Percentiles rank a stretch among this genome's conserved stretches.
phyloP scores from a whole-genome alignment of 495 filamentous ascomycete species.

The Filosporella fistucella region DNA sequence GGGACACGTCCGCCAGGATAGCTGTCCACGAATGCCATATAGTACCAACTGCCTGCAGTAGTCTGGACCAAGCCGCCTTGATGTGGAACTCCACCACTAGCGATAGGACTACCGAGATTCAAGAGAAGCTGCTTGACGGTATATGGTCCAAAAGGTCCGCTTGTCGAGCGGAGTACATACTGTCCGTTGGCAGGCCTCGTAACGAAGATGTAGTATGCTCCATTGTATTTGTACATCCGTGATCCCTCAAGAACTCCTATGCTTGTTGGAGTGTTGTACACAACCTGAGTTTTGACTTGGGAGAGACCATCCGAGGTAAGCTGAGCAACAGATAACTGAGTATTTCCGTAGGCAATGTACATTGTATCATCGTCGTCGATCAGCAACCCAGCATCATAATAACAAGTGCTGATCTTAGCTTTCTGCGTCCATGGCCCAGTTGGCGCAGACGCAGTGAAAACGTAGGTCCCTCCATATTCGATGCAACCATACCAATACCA shows the following conservation, averaged over 20 bases:
- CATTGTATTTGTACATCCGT: slow-evolving; percentile 51
- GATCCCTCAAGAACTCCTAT: slow-evolving; percentile 46
- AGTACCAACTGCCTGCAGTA: slow-evolving; percentile 50
- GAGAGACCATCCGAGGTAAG: slow-evolving; percentile 40
- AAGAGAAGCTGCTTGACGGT: slow-evolving; percentile 31
- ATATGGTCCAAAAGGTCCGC: slow-evolving; percentile 44
- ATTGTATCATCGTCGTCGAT: slow-evolving; percentile 50
- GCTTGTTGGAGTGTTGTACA: slow-evolving; percentile 31
- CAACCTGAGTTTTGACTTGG: slow-evolving; percentile 36
- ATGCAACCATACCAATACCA: slow-evolving; percentile 59
- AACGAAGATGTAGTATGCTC: slow-evolving; percentile 47
- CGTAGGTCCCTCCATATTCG: slow-evolving; percentile 39
- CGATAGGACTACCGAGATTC: slow-evolving; percentile 34
- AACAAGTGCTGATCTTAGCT: slow-evolving; percentile 36
- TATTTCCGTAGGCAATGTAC: slow-evolving; percentile 53
- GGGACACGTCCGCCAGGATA: slow-evolving; percentile 54
- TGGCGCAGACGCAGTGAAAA: slow-evolving; percentile 39
- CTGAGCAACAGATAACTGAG: slow-evolving; percentile 43
- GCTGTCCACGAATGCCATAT: slow-evolving; percentile 48
- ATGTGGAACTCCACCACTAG: slow-evolving; percentile 40
- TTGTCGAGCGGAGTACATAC: slow-evolving; percentile 41
- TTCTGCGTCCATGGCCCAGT: slow-evolving; percentile 36
- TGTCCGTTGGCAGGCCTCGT: slow-evolving; percentile 35
- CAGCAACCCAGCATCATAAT: slow-evolving; percentile 54
- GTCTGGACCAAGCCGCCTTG: slow-evolving; percentile 56